Evolutionary conservation across 208 protist species (phyloP), one percentile per base, ranked within the genome.

Genomic region (Balamuthia mandrillaris): DNA sequence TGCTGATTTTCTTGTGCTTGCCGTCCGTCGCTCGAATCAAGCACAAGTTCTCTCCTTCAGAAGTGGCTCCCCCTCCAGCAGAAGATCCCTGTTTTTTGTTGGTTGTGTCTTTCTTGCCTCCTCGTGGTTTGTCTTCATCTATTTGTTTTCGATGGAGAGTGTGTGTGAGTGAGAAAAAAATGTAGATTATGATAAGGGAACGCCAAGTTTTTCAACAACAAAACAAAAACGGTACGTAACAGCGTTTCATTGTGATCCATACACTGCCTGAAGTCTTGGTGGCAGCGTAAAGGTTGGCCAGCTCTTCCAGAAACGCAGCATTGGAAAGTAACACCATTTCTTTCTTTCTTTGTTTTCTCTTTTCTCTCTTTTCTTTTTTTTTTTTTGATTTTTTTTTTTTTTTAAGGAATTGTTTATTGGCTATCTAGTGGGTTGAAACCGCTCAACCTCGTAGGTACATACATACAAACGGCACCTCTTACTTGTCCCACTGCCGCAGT

Each of bases 281-380:
- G 31, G 65, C 16, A 9, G 44, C 41, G 65, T 52, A 74, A 6
- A 74, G 65, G 41, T 74, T 74, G 3, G 65, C 51, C 41, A 74
- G 65, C 65, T 74, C 65, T 52, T 74, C 65, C 37, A 74, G n/a
- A 31, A 74, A 74, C 16, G 44, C 41, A 52, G 44, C 41, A 27
- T 74, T 74, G 12, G 65, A 52, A 1, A 74, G 65, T 42, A 74
- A 24, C 65, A 74, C 65, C 65, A 74, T 79, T 35, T 81, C 60
- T 14, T 27, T 2, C n/a, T 2, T 60, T 58, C 52, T n/a, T 70
- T n/a, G 16, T 70, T 70, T 70, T 27, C 14, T 70, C 18, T 35
- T 70, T 27, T 27, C 27, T 27, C 14, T 70, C 16, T 70, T 27
- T 49, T 70, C 18, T n/a, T 70, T 27, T 70, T 27, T 18, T 70